Evolutionary conservation across 495 filamentous ascomycete genomes (phyloP).

Genomic region (Parachaetomium inaequale): DNA sequence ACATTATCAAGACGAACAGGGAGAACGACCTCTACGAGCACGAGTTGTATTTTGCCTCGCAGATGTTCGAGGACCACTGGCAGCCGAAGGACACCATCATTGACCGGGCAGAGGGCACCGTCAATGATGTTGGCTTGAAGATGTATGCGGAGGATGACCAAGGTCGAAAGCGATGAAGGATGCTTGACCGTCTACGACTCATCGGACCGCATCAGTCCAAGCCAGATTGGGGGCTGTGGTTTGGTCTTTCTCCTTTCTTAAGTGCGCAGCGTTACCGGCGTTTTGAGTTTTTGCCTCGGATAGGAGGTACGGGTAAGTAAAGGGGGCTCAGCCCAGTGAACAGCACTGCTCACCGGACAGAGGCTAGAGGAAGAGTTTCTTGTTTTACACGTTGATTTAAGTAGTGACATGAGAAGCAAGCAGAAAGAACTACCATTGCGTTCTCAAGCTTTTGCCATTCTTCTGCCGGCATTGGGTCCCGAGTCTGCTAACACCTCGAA

Average conservation of each 20-base stretch:
- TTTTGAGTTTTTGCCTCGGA: not conserved
- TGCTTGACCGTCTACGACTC: not conserved
- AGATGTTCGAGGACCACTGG: constrained; percentile 29
- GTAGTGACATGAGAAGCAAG: no score
- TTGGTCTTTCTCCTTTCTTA: not conserved
- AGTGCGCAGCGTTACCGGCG: not conserved
- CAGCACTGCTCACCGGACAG: no score
- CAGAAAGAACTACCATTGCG: no score
- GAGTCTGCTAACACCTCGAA: no score
- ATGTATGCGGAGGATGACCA: not conserved
- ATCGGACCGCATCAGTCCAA: not conserved
- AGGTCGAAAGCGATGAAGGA: not conserved
- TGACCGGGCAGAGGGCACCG: not conserved
- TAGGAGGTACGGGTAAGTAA: no score
- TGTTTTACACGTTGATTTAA: not conserved
- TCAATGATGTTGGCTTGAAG: constrained; percentile 2
- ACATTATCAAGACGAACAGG: not conserved
- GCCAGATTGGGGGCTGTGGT: not conserved
- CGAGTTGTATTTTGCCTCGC: constrained; percentile 25
- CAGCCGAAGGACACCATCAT: not conserved
- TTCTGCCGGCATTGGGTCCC: no score
- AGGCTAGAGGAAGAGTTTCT: not conserved
- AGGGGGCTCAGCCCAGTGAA: no score
- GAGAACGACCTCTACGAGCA: constrained; percentile 19
- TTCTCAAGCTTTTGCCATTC: no score